phyloP scores from a whole-genome alignment of 2,329 filamentous ascomycete genomes.

The Diplodia scrobiculata region DNA sequence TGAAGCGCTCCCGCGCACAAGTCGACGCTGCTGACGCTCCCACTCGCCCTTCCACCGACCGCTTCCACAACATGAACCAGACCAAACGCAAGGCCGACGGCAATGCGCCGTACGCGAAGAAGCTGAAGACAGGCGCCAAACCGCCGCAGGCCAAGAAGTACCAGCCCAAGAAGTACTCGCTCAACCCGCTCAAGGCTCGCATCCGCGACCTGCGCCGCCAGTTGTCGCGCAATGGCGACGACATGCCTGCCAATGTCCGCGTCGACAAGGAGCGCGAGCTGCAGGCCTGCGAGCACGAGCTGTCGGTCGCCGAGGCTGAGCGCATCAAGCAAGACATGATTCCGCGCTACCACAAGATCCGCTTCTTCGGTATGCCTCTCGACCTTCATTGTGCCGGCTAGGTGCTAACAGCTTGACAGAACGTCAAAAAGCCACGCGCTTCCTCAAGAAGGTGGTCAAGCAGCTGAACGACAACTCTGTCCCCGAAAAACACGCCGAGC shows the following conservation, averaged over 20 bases:
- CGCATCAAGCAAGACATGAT: conserved; percentile 71
- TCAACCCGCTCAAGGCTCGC: conserved; percentile 70
- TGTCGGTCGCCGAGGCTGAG: conserved; percentile 60
- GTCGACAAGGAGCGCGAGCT: conserved; percentile 73
- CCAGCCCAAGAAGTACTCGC: conserved; percentile 34
- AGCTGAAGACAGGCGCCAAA: conserved; percentile 34
- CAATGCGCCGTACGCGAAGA: conserved; percentile 20
- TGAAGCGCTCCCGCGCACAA: conserved; percentile 19
- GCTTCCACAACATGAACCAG: neutral
- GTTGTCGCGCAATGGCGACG: conserved; percentile 59
- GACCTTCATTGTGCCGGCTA: conserved; percentile 28
- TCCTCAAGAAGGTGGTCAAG: conserved; percentile 65
- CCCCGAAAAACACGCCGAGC: conserved; percentile 55
- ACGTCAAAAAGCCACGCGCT: conserved; percentile 69
- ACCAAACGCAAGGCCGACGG: conserved; percentile 23
- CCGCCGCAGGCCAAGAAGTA: conserved; percentile 36
- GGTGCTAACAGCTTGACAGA: conserved; percentile 50
- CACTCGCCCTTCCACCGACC: neutral
- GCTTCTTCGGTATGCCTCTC: conserved; percentile 70
- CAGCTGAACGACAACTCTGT: conserved; percentile 55
- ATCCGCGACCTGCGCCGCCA: conserved; percentile 69
- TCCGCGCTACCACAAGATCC: conserved; percentile 76
- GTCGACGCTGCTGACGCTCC: neutral
- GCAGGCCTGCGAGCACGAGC: conserved; percentile 64
- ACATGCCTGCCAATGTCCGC: conserved; percentile 68